Percentiles rank a stretch among this genome's conserved stretches.
Conservation (phyloP, 768 basidiomycete genomes). For the Kwoniella newhampshirensis region DNA sequence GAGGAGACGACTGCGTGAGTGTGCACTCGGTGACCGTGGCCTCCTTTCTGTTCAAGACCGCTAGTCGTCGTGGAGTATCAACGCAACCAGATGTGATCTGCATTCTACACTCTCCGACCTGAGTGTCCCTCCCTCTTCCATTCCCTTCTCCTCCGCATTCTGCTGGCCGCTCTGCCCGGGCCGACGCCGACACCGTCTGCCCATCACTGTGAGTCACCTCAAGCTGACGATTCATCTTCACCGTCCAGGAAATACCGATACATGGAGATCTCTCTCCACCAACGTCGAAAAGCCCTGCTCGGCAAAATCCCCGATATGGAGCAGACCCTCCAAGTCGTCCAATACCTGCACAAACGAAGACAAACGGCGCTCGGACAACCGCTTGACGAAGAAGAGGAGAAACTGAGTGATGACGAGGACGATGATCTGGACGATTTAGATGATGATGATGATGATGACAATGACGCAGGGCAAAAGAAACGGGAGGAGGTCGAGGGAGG, state of each 20-base stretch:
- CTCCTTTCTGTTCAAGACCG: conserved; percentile 1
- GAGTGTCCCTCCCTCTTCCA: neutral
- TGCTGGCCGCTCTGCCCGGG: no score
- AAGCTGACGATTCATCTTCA: neutral
- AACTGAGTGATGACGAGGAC: conserved; percentile 55
- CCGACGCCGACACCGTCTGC: no score
- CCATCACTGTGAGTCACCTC: no score
- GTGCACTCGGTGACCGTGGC: no score
- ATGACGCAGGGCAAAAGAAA: conserved; percentile 42
- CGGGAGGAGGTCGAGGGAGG: conserved; percentile 56
- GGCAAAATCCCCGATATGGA: conserved; percentile 96
- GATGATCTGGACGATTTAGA: conserved; percentile 63
- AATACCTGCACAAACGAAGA: conserved; percentile 69
- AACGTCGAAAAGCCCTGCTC: conserved; percentile 74
- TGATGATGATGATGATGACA: conserved; percentile 56
- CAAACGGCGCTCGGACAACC: conserved; percentile 59
- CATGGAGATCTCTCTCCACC: conserved; percentile 84
- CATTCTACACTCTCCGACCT: neutral
- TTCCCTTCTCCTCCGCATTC: no score
- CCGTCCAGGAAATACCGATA: conserved; percentile 86
- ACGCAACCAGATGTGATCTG: neutral
- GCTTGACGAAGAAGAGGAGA: conserved; percentile 31
- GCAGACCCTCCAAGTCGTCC: conserved; percentile 87
- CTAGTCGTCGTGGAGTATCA: neutral
- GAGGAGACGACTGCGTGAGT: conserved; percentile 93